Evolutionary conservation across 495 filamentous ascomycete species (phyloP), one percentile per base, ranked within the genome.

Genomic region (Penicillium paradoxum): DNA sequence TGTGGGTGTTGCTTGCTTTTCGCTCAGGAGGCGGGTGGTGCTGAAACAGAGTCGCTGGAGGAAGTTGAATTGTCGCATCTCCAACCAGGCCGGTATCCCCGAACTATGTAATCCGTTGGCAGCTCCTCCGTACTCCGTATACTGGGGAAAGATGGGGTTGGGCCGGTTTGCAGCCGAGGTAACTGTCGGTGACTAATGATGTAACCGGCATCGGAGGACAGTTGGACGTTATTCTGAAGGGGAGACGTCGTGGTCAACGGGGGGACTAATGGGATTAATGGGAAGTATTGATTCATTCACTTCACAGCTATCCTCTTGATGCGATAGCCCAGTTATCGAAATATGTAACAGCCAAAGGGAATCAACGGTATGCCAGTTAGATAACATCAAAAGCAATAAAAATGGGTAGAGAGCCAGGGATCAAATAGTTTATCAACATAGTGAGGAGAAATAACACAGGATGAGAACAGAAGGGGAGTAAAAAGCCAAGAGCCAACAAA

Each of bases 381-480:
- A 49, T 22, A 13, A 37, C 30, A 36, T 24, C 13, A 36, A 34
- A 24, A 15, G 24, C 36, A 32, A 38, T 8, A 19, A 44, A 49
- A 53, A 30, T 54, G 51, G 22, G 56, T 45, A n/a, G 27, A 45
- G 19, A 43, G 47, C 50, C 30, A 32, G 36, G 54, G 50, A 44
- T 41, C 43, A 40, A 53, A 51, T 36, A 42, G 52, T 63, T 55
- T 66, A 64, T 60, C 60, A 53, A 66, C 55, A 59, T 56, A 56
- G 56, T 25, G 40, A 49, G 38, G 45, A 58, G 36, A 38, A 54
- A 47, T 66, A 66, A 66, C 43, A 66, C 60, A 66, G 18, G 43
- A 53, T 50, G 45, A 63, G 60, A 58, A 63, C 45, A 17, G 56
- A 62, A 62, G 39, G 46, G 46, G 33, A 29, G 37, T 32, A 22